Evolutionary conservation across 345 rosid species (phyloP).

Genomic region (Euphorbia lathyris): DNA sequence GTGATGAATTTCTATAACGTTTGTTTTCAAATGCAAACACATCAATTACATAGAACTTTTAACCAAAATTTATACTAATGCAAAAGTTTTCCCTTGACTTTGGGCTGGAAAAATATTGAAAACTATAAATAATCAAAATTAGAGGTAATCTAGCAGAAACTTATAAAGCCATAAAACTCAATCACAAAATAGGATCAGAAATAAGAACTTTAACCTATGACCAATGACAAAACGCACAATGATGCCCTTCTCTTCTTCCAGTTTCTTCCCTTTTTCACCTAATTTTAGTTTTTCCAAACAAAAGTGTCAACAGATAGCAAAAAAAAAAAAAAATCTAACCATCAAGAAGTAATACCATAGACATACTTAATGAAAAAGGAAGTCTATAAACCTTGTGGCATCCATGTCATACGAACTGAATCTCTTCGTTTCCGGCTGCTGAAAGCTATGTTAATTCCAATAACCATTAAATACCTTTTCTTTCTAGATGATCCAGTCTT

Average conservation of each 20-base stretch:
- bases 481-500: slow-evolving; percentile 38
- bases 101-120: background rate
- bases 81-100: background rate
- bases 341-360: slow-evolving; percentile 9
- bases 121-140: background rate
- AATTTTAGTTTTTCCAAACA: slow-evolving; percentile 13
- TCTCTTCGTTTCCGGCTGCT: slow-evolving; percentile 95
- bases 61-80: background rate
- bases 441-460: slow-evolving; percentile 93
- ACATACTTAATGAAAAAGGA: background rate
- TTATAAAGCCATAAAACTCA: background rate
- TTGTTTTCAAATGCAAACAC: background rate
- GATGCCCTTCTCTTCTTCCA: slow-evolving; percentile 95
- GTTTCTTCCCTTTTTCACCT: slow-evolving; percentile 83
- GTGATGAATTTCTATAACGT: background rate
- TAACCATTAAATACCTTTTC: slow-evolving; percentile 76
- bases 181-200: background rate
- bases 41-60: background rate
- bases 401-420: slow-evolving; percentile 92
- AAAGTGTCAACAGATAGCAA: slow-evolving; percentile 7
- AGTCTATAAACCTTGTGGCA: slow-evolving; percentile 74
- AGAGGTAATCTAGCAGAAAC: slow-evolving; percentile 4
- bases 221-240: slow-evolving; percentile 86
- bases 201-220: slow-evolving; percentile 52
- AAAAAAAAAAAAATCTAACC: slow-evolving; percentile 5